These are phyloP conservation scores for Myriosclerotinia duriaeana DNA, from an alignment of 2,329 filamentous ascomycete genomes.

Conservation along the genomic window DNA sequence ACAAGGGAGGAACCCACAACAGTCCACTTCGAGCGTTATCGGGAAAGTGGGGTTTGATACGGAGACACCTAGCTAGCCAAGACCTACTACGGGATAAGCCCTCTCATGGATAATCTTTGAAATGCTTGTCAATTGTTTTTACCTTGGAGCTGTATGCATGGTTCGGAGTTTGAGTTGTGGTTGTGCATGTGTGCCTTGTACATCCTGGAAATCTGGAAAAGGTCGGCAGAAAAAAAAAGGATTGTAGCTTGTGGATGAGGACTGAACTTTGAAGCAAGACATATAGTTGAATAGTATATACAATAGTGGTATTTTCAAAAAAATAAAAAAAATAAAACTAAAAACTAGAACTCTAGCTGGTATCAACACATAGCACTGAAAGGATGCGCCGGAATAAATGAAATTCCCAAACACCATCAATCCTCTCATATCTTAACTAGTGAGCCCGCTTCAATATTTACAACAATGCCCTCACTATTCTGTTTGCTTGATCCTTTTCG, in stretches of 20 bases:
- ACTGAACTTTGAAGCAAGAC: too few species aligned
- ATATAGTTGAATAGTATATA: neutral
- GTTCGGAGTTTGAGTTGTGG: neutral
- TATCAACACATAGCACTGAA: neutral
- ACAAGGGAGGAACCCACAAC: neutral
- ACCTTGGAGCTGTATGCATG: neutral
- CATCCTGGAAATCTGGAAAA: too few species aligned
- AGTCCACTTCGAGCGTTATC: neutral
- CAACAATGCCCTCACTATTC: conserved; percentile 12
- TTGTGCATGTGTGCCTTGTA: too few species aligned
- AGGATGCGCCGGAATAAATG: neutral
- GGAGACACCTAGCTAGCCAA: conserved; percentile 2
- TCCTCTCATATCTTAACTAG: neutral
- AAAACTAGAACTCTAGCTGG: neutral
- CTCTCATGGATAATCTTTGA: too few species aligned
- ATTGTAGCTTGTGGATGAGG: too few species aligned
- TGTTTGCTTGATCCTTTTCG: conserved; percentile 7
- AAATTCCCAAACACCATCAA: neutral
- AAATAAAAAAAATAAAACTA: neutral
- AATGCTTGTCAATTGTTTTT: neutral
- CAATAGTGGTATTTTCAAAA: neutral
- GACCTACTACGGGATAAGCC: neutral
- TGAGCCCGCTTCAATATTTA: neutral
- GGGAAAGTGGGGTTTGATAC: conserved; percentile 8
- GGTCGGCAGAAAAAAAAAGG: too few species aligned